Evolutionary conservation across 2,329 filamentous ascomycete genomes (phyloP).

Genomic region (Macrophomina pseudophaseolina): DNA sequence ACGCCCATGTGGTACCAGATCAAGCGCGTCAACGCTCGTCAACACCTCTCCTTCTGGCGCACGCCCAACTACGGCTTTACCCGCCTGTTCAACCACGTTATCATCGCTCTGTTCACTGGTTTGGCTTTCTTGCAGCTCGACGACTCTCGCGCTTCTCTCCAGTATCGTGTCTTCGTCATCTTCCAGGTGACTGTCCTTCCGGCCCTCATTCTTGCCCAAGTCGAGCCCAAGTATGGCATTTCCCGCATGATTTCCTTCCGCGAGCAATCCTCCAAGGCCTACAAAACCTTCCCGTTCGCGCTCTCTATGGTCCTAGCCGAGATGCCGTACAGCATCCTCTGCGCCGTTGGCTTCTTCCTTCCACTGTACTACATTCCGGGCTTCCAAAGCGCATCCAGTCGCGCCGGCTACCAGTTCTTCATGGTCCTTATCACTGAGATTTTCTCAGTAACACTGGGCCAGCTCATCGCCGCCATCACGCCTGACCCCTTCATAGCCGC

Average conservation of each 20-base stretch:
- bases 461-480: conserved; percentile 74
- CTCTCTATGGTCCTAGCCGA: conserved; percentile 80
- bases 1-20: conserved; percentile 81
- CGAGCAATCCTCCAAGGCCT: conserved; percentile 84
- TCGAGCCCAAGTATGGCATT: conserved; percentile 83
- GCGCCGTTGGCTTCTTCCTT: conserved; percentile 79
- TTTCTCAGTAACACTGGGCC: conserved; percentile 81
- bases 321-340: conserved; percentile 81
- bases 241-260: conserved; percentile 83
- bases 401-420: conserved; percentile 86
- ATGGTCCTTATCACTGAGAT: conserved; percentile 83
- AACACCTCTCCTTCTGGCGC: conserved; percentile 81
- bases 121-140: conserved; percentile 80
- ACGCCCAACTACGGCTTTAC: conserved; percentile 90
- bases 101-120: conserved; percentile 78
- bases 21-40: conserved; percentile 73
- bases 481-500: conserved; percentile 79
- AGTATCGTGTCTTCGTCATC: conserved; percentile 87
- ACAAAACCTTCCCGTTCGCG: conserved; percentile 79
- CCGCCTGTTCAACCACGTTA: conserved; percentile 81
- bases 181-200: conserved; percentile 89
- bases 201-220: conserved; percentile 80
- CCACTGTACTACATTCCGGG: conserved; percentile 86
- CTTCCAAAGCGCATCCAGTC: conserved; percentile 64
- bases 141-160: conserved; percentile 74